These are phyloP conservation scores for Dioszegia aurantiaca DNA, from an alignment of 768 basidiomycete genomes.

Conservation along the genomic window DNA sequence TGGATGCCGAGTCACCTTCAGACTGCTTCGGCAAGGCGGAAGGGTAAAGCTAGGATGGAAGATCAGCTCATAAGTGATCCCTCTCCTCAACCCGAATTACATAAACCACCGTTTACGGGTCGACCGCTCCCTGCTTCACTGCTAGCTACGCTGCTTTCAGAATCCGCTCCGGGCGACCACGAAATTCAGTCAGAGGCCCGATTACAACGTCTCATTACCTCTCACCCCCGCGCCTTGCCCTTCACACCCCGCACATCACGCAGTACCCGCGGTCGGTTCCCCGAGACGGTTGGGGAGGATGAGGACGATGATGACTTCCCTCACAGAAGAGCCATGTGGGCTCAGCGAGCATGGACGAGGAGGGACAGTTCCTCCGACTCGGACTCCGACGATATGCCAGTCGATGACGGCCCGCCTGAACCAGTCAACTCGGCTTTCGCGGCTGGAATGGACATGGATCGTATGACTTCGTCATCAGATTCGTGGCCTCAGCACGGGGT, in stretches of 20 bases:
- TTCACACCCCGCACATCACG: conserved; percentile 39
- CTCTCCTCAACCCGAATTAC: conserved; percentile 1
- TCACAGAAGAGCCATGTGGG: conserved; percentile 20
- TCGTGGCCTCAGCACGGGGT: conserved; percentile 1
- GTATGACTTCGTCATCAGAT: conserved; percentile 7
- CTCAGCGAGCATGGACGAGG: conserved; percentile 25
- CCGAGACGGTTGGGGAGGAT: conserved; percentile 42
- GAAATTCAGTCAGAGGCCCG: conserved; percentile 47
- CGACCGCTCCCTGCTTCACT: conserved; percentile 40
- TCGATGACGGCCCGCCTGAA: conserved; percentile 25
- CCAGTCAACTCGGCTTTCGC: conserved; percentile 45
- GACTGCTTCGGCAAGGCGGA: conserved; percentile 21
- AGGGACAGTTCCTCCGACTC: conserved; percentile 29
- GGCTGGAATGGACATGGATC: conserved; percentile 48
- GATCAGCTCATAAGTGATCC: conserved; percentile 15
- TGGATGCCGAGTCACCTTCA: conserved; percentile 36
- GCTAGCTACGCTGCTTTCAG: conserved; percentile 42
- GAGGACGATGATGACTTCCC: conserved; percentile 43
- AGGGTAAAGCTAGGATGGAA: conserved; percentile 42
- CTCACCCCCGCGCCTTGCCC: conserved; percentile 39
- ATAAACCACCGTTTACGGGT: conserved; percentile 28
- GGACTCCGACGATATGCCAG: conserved; percentile 37
- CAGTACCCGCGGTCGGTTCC: conserved; percentile 37
- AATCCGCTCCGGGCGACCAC: conserved; percentile 38
- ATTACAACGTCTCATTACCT: conserved; percentile 37